These are phyloP conservation scores for Flaveria trinervia DNA, from an alignment of 129 eudicot genomes.

Conservation along the genomic window DNA sequence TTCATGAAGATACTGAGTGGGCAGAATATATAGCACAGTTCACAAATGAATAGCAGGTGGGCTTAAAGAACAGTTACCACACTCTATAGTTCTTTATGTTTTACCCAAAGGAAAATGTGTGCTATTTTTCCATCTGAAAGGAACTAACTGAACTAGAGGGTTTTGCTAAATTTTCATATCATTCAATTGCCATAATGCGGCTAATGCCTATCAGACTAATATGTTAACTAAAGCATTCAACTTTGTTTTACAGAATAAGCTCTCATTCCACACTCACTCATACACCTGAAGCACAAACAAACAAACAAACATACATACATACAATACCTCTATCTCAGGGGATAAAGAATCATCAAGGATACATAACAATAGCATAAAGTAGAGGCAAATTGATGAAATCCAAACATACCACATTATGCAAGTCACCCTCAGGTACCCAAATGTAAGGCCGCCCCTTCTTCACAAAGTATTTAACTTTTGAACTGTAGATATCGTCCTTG, in stretches of 20 bases:
- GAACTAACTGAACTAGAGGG: background rate
- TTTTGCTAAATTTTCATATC: background rate
- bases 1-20: background rate
- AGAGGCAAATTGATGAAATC: background rate
- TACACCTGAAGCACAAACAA: no score
- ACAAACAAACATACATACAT: no score
- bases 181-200: background rate
- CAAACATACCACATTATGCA: conserved; percentile 72
- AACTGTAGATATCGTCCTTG: conserved; percentile 70
- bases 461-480: conserved; percentile 74
- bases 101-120: background rate
- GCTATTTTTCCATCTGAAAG: background rate
- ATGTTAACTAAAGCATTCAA: background rate
- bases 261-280: background rate
- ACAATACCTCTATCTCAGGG: no score
- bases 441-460: conserved; percentile 78
- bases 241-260: background rate
- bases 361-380: background rate
- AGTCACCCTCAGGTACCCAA: conserved; percentile 78
- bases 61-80: background rate
- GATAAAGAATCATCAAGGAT: background rate
- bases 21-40: no score
- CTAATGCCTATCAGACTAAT: background rate
- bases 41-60: no score
- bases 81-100: background rate